Evolutionary conservation across 2,329 filamentous ascomycete genomes (phyloP).

Genomic region (Claviceps sp.): DNA sequence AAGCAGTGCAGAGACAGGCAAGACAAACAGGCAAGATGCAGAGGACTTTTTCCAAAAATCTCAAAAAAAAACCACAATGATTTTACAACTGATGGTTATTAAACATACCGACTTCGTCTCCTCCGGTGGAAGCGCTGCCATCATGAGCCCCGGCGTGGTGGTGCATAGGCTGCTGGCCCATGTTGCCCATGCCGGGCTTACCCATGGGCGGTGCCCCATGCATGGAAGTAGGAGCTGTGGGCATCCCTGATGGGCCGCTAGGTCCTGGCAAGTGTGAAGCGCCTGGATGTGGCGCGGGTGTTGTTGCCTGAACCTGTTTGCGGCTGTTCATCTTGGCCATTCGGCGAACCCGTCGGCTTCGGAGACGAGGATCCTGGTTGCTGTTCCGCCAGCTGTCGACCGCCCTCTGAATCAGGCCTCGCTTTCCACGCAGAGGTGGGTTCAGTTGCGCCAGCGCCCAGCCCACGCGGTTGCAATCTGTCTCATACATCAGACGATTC

Average conservation of each 20-base stretch:
- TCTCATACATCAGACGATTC: constrained; percentile 92
- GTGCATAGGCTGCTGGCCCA: constrained; percentile 51
- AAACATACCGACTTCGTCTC: constrained; percentile 96
- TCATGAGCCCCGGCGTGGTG: constrained; percentile 34
- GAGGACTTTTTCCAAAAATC: constrained; percentile 7
- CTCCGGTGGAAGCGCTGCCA: constrained; percentile 51
- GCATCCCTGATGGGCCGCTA: constrained; percentile 50
- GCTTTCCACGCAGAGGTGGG: constrained; percentile 78
- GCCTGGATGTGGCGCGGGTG: constrained; percentile 41
- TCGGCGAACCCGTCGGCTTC: constrained; percentile 80
- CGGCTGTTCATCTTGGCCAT: constrained; percentile 94
- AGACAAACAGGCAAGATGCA: constrained; percentile 18
- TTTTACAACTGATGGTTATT: constrained; percentile 62
- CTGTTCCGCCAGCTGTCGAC: constrained; percentile 99
- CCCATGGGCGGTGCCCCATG: constrained; percentile 42
- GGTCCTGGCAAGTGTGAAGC: constrained; percentile 54
- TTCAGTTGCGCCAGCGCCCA: constrained; percentile 95
- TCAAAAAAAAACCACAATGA: neutral
- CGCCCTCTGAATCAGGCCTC: constrained; percentile 88
- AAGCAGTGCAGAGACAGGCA: constrained; percentile 23
- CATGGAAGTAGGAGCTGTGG: constrained; percentile 49
- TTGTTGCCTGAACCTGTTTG: constrained; percentile 52
- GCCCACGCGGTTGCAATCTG: constrained; percentile 98
- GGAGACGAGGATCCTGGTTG: constrained; percentile 85
- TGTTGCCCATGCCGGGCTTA: constrained; percentile 51